phyloP scores from a whole-genome alignment of 768 basidiomycete genomes.

The Tylopilus subfusipes region DNA sequence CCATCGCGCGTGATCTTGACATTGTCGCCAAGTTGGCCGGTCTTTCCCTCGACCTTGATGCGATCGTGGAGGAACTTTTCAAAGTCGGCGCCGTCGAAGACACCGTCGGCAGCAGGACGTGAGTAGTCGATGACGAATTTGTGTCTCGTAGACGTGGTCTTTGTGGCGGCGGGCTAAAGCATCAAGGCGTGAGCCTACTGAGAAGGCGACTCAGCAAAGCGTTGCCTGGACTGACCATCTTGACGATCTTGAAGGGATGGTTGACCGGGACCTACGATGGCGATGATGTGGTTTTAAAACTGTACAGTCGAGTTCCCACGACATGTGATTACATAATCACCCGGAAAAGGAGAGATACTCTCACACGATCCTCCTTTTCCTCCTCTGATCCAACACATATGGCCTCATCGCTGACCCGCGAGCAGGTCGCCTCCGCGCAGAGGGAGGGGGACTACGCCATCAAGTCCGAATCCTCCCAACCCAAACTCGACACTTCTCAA shows the following conservation, averaged over 20 bases:
- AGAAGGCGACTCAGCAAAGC: constrained; percentile 91
- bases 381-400: constrained; percentile 1
- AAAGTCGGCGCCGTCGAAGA: constrained; percentile 62
- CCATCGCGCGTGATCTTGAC: constrained; percentile 87
- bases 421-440: constrained; percentile 73
- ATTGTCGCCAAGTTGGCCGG: constrained; percentile 86
- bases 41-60: constrained; percentile 90
- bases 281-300: constrained; percentile 27
- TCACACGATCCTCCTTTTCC: background rate
- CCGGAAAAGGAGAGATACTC: constrained; percentile 9
- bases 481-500: constrained; percentile 88
- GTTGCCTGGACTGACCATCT: constrained; percentile 72
- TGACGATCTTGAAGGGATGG: constrained; percentile 25
- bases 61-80: constrained; percentile 93
- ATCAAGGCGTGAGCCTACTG: constrained; percentile 76
- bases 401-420: constrained; percentile 45
- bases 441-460: constrained; percentile 74
- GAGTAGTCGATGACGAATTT: constrained; percentile 88
- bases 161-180: constrained; percentile 53
- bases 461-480: constrained; percentile 70
- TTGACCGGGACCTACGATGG: constrained; percentile 10
- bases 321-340: constrained; percentile 8
- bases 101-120: constrained; percentile 64
- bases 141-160: constrained; percentile 54
- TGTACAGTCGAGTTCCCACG: constrained; percentile 48